Evolutionary conservation across 2,329 filamentous ascomycete genomes (phyloP).

Genomic region (Xylariomycetidae sp.): DNA sequence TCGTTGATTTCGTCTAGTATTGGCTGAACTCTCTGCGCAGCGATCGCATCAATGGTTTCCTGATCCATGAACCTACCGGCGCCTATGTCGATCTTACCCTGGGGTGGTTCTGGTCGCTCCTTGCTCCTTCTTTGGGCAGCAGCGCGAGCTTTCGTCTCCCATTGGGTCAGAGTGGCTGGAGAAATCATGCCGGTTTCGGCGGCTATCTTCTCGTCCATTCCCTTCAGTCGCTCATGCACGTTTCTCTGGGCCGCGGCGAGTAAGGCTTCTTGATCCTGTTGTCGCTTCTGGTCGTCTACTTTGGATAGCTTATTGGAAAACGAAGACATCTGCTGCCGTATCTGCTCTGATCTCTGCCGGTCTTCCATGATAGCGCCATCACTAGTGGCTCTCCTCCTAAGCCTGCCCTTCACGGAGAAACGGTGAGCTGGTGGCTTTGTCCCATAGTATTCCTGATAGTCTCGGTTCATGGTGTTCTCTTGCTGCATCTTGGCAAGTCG

Average conservation of each 20-base stretch:
- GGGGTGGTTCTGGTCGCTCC: constrained; percentile 47
- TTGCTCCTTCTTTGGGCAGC: constrained; percentile 62
- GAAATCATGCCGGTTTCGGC: constrained; percentile 69
- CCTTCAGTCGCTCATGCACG: constrained; percentile 70
- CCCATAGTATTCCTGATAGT: constrained; percentile 74
- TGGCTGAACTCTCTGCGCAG: constrained; percentile 70
- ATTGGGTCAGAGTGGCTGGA: constrained; percentile 63
- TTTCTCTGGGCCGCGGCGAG: constrained; percentile 78
- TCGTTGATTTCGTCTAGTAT: constrained; percentile 79
- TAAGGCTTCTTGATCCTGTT: constrained; percentile 67
- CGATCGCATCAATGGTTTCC: constrained; percentile 72
- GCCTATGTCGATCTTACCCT: constrained; percentile 62
- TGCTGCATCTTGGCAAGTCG: constrained; percentile 74
- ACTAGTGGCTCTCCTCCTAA: constrained; percentile 60
- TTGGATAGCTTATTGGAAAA: constrained; percentile 63
- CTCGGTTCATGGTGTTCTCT: constrained; percentile 55
- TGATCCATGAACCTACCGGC: constrained; percentile 75
- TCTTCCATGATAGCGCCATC: constrained; percentile 60
- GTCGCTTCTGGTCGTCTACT: constrained; percentile 67
- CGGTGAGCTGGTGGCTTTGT: constrained; percentile 30
- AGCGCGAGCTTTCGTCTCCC: constrained; percentile 71
- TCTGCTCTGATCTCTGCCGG: constrained; percentile 62
- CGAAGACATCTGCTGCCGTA: constrained; percentile 72
- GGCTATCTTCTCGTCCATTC: constrained; percentile 77
- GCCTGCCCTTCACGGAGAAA: constrained; percentile 48